phyloP scores from a whole-genome alignment of 2,329 filamentous ascomycete species.

The Mycocentrospora acerina region DNA sequence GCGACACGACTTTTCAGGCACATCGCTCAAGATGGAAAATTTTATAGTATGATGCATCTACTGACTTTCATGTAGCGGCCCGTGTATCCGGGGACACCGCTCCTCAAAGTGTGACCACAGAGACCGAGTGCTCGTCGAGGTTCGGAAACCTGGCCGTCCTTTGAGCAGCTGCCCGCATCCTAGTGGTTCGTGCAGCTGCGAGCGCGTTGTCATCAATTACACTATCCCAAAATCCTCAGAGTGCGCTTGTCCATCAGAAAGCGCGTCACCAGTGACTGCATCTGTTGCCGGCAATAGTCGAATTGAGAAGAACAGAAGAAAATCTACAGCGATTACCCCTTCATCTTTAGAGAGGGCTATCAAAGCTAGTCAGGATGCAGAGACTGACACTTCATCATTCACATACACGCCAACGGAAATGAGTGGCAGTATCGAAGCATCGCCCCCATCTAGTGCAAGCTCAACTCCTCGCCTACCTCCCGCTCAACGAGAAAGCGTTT shows the following conservation, averaged over 20 bases:
- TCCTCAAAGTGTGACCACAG: conserved; percentile 73
- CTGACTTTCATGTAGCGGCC: conserved; percentile 55
- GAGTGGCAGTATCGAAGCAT: conserved; percentile 36
- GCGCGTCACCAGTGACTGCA: conserved; percentile 18
- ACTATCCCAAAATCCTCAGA: conserved; percentile 46
- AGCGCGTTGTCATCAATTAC: conserved; percentile 58
- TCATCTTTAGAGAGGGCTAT: conserved; percentile 38
- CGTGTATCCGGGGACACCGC: conserved; percentile 74
- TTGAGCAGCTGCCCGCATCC: conserved; percentile 70
- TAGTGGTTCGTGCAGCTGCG: conserved; percentile 62
- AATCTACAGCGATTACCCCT: conserved; percentile 30
- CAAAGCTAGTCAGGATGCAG: conserved; percentile 31
- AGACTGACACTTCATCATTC: conserved; percentile 36
- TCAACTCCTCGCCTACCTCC: conserved; percentile 39
- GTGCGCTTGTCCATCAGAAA: conserved; percentile 40
- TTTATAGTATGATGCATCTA: neutral
- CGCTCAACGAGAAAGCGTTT: conserved; percentile 25
- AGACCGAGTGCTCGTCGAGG: conserved; percentile 68
- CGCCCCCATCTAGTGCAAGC: conserved; percentile 39
- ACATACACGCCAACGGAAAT: conserved; percentile 35
- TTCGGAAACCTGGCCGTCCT: conserved; percentile 71
- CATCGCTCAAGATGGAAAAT: too few species aligned
- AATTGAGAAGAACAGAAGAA: conserved; percentile 37
- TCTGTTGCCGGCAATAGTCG: conserved; percentile 25
- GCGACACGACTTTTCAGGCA: too few species aligned